Evolutionary conservation across 805 yeast species (phyloP).

Genomic region (Suhomyces pyralidae): DNA sequence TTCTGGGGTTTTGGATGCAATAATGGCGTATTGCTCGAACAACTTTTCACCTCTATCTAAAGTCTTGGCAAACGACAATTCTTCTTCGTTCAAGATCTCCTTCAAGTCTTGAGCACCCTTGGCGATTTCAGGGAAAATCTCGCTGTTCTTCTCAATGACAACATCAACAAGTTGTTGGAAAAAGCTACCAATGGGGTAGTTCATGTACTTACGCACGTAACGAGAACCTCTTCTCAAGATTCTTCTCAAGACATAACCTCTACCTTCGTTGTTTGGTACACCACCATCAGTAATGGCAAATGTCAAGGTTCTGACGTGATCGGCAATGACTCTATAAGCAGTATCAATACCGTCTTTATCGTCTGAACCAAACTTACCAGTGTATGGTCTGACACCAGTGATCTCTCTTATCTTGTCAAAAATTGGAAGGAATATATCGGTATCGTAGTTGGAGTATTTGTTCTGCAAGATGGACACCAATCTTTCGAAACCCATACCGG

Average conservation of each 20-base stretch:
- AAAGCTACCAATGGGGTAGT: slow-evolving; percentile 91
- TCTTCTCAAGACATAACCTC: slow-evolving; percentile 97
- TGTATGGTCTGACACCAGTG: slow-evolving; percentile 87
- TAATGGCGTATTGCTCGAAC: slow-evolving; percentile 87
- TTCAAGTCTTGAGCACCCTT: slow-evolving; percentile 69
- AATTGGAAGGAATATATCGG: slow-evolving; percentile 92
- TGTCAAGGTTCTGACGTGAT: slow-evolving; percentile 95
- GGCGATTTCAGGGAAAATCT: slow-evolving; percentile 87
- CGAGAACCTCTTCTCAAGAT: slow-evolving; percentile 97
- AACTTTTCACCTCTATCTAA: slow-evolving; percentile 96
- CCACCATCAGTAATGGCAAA: slow-evolving; percentile 98
- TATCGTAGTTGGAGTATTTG: slow-evolving; percentile 90
- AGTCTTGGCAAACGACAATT: slow-evolving; percentile 90
- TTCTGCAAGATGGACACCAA: slow-evolving; percentile 91
- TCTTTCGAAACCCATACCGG: slow-evolving; percentile 99
- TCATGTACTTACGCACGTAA: slow-evolving; percentile 93
- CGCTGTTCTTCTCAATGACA: slow-evolving; percentile 80
- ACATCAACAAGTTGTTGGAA: slow-evolving; percentile 92
- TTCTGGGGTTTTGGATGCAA: slow-evolving; percentile 70
- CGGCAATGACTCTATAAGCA: slow-evolving; percentile 97
- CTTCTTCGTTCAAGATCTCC: slow-evolving; percentile 95
- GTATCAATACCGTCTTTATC: slow-evolving; percentile 95
- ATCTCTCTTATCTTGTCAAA: slow-evolving; percentile 85
- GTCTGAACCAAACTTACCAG: slow-evolving; percentile 90
- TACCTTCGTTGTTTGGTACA: slow-evolving; percentile 98